A percentile compares a stretch with the other conserved stretches of the same genome.
Evolutionary conservation across 345 rosid species (phyloP).

Genomic region (Citrus hindsii): DNA sequence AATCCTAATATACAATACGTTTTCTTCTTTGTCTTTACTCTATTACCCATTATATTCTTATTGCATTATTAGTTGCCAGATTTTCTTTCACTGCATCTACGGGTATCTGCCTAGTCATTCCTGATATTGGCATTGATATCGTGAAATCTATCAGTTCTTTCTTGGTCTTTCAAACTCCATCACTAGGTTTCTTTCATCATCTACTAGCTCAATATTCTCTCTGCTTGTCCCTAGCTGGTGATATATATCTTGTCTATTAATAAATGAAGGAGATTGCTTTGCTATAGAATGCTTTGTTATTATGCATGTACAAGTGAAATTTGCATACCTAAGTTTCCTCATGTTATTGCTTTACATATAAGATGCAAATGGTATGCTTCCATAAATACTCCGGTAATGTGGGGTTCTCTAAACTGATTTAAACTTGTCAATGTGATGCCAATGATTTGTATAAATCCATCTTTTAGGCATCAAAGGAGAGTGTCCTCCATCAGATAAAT

Average conservation of each 20-base stretch:
- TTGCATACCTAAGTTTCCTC: not conserved
- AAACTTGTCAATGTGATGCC: not conserved
- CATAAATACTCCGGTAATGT: not conserved
- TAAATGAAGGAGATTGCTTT: not conserved
- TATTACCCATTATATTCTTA: not conserved
- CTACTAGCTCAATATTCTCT: not conserved
- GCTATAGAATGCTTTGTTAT: not conserved
- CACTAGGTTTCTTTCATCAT: not conserved
- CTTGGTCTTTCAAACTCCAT: not conserved
- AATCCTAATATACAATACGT: not conserved
- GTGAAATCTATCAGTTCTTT: not conserved
- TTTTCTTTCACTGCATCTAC: not conserved
- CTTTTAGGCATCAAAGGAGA: constrained; percentile 71
- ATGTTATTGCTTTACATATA: not conserved
- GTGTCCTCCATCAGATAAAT: constrained; percentile 56
- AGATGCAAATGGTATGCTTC: not conserved
- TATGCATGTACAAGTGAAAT: not conserved
- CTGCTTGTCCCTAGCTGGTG: not conserved
- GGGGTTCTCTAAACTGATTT: not conserved
- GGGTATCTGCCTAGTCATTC: not conserved
- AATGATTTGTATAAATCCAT: not conserved
- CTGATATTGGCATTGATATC: not conserved
- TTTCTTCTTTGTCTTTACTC: not conserved
- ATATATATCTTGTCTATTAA: not conserved
- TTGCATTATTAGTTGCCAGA: not conserved